Percentiles rank a stretch among this genome's conserved stretches.
phyloP scores from a whole-genome alignment of 1,139 yeast species.

The Hemisphaericaspora subhashii region DNA sequence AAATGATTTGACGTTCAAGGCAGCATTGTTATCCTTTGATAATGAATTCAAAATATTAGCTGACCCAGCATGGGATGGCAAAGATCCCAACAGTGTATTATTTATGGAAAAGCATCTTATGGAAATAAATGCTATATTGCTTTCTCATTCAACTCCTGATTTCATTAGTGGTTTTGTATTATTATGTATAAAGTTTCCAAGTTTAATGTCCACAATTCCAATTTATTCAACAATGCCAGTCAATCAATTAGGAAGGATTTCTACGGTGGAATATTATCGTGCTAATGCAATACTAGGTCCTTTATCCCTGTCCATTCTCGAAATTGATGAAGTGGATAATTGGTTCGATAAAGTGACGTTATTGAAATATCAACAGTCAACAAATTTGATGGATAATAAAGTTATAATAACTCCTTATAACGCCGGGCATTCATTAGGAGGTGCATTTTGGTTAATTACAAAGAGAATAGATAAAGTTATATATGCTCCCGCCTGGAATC shows the following conservation, averaged over 20 bases:
- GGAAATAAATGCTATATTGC: constrained; percentile 63
- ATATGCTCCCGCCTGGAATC: constrained; percentile 95
- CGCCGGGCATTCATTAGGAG: constrained; percentile 94
- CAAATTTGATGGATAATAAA: constrained; percentile 59
- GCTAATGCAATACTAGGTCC: constrained; percentile 78
- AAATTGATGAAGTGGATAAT: constrained; percentile 73
- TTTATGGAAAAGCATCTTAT: constrained; percentile 47
- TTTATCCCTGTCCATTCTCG: constrained; percentile 56
- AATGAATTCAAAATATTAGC: constrained; percentile 53
- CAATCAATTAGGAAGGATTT: constrained; percentile 78
- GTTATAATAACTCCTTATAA: constrained; percentile 77
- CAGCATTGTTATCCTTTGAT: constrained; percentile 46
- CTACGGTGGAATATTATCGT: constrained; percentile 80
- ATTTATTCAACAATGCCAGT: constrained; percentile 89
- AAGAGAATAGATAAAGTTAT: constrained; percentile 76
- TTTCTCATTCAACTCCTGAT: constrained; percentile 84
- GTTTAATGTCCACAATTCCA: constrained; percentile 61
- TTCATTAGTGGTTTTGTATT: constrained; percentile 81
- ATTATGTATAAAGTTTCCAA: constrained; percentile 62
- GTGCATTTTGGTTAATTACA: constrained; percentile 79
- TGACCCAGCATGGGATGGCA: constrained; percentile 76
- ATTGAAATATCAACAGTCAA: constrained; percentile 78
- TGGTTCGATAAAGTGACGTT: constrained; percentile 70
- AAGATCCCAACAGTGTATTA: constrained; percentile 33
- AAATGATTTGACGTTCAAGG: constrained; percentile 36